A percentile compares a stretch with the other conserved stretches of the same genome.
phyloP scores from a whole-genome alignment of 768 basidiomycete species.

The Hericium alpestre region DNA sequence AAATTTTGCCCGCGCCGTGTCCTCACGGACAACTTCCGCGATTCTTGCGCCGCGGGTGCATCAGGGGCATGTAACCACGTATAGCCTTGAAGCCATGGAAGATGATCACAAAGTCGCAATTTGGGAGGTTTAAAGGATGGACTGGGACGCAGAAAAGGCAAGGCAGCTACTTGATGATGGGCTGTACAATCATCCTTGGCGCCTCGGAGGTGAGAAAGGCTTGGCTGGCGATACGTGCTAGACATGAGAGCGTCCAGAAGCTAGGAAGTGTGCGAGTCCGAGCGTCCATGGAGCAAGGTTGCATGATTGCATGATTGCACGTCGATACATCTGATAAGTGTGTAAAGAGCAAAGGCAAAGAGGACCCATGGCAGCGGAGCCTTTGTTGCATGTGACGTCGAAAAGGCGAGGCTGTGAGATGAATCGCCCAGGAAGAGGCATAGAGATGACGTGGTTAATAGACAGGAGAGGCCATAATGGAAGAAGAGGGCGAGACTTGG shows the following conservation, averaged over 20 bases:
- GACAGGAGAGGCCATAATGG: too few species aligned
- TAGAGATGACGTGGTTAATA: too few species aligned
- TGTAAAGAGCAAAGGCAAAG: not conserved
- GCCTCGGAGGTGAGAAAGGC: not conserved
- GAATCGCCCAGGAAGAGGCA: not conserved
- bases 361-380: not conserved
- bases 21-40: not conserved
- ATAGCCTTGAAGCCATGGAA: not conserved
- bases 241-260: not conserved
- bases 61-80: not conserved
- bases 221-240: not conserved
- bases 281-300: too few species aligned
- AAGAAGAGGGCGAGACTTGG: too few species aligned
- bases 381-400: not conserved
- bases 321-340: not conserved
- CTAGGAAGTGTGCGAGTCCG: not conserved
- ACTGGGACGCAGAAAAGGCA: not conserved
- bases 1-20: not conserved
- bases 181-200: not conserved
- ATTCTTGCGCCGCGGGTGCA: not conserved
- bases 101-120: not conserved
- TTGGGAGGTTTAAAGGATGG: not conserved
- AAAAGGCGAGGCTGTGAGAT: not conserved
- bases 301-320: too few species aligned
- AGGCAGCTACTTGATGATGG: not conserved